Percentiles rank a stretch among this genome's conserved stretches.
Evolutionary conservation across 352 stramenopile genomes (phyloP).

Genomic region (Globisporangium radiosum): DNA sequence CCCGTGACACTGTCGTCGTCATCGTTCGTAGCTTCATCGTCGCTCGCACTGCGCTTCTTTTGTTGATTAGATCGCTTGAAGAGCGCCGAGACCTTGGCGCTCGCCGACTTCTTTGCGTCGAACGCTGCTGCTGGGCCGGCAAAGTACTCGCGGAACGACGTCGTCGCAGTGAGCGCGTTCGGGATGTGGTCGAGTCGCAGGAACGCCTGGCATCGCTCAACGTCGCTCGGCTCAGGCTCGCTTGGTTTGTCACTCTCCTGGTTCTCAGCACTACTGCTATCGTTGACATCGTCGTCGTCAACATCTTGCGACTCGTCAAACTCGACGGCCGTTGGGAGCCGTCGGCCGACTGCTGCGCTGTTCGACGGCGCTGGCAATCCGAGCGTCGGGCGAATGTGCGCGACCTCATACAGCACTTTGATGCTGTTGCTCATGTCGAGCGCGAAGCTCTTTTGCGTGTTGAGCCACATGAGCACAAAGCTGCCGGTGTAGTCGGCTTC

Average conservation of each 20-base stretch:
- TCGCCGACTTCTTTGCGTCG: slow-evolving; percentile 14
- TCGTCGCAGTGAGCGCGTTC: slow-evolving; percentile 64
- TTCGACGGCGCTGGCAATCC: slow-evolving; percentile 8
- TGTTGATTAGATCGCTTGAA: slow-evolving; percentile 44
- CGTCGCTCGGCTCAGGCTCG: slow-evolving; percentile 24
- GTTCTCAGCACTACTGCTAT: neutral
- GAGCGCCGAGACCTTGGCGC: slow-evolving; percentile 30
- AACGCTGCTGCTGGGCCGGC: slow-evolving; percentile 1
- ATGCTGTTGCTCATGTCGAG: slow-evolving; percentile 52
- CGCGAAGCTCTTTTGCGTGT: slow-evolving; percentile 59
- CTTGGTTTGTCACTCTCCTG: neutral
- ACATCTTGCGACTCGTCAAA: slow-evolving; percentile 2
- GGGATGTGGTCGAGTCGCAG: slow-evolving; percentile 45
- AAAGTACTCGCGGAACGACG: slow-evolving; percentile 71
- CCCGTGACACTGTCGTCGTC: slow-evolving; percentile 7
- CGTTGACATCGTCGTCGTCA: slow-evolving; percentile 2
- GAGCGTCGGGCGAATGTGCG: slow-evolving; percentile 30
- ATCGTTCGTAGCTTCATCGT: slow-evolving; percentile 2
- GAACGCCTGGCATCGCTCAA: slow-evolving; percentile 50
- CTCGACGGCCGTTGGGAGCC: slow-evolving; percentile 3
- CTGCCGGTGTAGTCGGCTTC: slow-evolving; percentile 49
- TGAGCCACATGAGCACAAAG: slow-evolving; percentile 71
- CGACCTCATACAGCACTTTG: slow-evolving; percentile 54
- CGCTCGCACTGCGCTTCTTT: slow-evolving; percentile 13
- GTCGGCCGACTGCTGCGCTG: neutral